Conservation (phyloP, 2,329 filamentous ascomycete species). For the Pseudofabraea citricarpa region DNA sequence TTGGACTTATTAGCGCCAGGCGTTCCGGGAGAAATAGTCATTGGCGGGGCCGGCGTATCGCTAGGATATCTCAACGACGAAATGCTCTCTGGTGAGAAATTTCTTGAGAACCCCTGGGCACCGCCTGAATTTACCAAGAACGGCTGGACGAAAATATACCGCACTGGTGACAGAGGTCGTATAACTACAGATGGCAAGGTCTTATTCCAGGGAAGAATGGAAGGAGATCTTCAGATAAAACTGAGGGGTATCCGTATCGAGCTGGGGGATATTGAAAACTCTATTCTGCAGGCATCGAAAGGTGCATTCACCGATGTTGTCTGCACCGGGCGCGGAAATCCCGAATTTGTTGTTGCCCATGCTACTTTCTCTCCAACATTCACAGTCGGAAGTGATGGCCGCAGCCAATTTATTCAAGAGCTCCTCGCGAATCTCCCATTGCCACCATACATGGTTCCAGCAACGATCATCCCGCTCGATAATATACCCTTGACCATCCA, state of each 20-base stretch:
- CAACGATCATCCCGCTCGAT: constrained; percentile 21
- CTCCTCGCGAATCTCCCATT: constrained; percentile 14
- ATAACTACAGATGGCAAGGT: constrained; percentile 31
- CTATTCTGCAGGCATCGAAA: constrained; percentile 21
- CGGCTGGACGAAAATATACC: constrained; percentile 5
- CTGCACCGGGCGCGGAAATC: constrained; percentile 15
- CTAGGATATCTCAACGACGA: constrained; percentile 28
- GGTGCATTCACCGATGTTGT: constrained; percentile 22
- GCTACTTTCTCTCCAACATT: constrained; percentile 22
- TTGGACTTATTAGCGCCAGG: constrained; percentile 31
- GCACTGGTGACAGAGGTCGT: constrained; percentile 13
- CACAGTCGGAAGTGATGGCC: constrained; percentile 3
- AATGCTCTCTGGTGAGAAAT: constrained; percentile 8
- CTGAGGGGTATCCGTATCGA: constrained; percentile 35
- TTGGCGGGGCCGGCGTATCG: constrained; percentile 32
- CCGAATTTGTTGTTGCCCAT: constrained; percentile 29
- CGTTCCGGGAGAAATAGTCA: constrained; percentile 34
- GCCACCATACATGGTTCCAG: constrained; percentile 33
- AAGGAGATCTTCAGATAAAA: constrained; percentile 32
- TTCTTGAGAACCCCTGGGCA: constrained; percentile 7
- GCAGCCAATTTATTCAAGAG: constrained; percentile 12
- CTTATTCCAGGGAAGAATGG: constrained; percentile 27
- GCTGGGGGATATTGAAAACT: constrained; percentile 35
- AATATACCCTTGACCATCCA: constrained; percentile 26
- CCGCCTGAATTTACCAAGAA: background rate